A percentile compares a stretch with the other conserved stretches of the same genome.
phyloP scores from a whole-genome alignment of 352 stramenopile genomes.

The Pythium chondricola region DNA sequence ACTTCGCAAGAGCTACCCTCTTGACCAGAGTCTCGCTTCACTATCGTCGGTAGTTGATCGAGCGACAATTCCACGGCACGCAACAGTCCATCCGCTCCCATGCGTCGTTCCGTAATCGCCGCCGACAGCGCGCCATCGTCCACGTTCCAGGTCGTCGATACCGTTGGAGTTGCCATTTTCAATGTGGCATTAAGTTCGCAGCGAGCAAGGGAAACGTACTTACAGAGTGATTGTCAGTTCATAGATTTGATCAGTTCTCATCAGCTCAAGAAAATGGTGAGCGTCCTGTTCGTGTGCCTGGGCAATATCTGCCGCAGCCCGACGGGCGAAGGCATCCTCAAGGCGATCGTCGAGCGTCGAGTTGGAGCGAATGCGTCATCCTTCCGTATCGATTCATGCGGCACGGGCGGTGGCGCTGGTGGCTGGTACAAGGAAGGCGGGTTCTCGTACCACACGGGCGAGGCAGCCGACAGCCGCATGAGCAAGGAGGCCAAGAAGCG shows the following conservation, averaged over 20 bases:
- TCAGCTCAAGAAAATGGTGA: slow-evolving; percentile 33
- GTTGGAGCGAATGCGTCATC: slow-evolving; percentile 17
- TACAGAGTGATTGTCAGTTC: neutral
- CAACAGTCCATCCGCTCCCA: slow-evolving; percentile 1
- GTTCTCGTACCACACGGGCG: slow-evolving; percentile 85
- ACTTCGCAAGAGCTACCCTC: no score
- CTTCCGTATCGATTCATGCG: slow-evolving; percentile 80
- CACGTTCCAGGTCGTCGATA: slow-evolving; percentile 1
- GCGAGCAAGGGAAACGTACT: slow-evolving; percentile 3
- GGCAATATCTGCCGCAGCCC: slow-evolving; percentile 88
- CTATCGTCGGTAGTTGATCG: slow-evolving; percentile 5
- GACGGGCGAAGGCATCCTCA: slow-evolving; percentile 78
- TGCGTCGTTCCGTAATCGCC: slow-evolving; percentile 4
- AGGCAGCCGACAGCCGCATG: slow-evolving; percentile 80
- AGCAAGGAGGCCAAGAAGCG: slow-evolving; percentile 78
- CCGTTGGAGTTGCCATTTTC: neutral
- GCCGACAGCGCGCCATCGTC: neutral
- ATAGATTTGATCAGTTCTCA: neutral
- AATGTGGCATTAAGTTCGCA: slow-evolving; percentile 7
- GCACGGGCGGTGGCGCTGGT: slow-evolving; percentile 75
- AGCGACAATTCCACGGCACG: slow-evolving; percentile 11
- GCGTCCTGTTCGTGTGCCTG: slow-evolving; percentile 87
- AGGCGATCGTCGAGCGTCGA: slow-evolving; percentile 51
- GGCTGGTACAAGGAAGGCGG: slow-evolving; percentile 74
- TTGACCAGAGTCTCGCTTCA: neutral